Base-by-base conservation (phyloP, 345 rosid species). In the Gossypioides kirkii region DNA sequence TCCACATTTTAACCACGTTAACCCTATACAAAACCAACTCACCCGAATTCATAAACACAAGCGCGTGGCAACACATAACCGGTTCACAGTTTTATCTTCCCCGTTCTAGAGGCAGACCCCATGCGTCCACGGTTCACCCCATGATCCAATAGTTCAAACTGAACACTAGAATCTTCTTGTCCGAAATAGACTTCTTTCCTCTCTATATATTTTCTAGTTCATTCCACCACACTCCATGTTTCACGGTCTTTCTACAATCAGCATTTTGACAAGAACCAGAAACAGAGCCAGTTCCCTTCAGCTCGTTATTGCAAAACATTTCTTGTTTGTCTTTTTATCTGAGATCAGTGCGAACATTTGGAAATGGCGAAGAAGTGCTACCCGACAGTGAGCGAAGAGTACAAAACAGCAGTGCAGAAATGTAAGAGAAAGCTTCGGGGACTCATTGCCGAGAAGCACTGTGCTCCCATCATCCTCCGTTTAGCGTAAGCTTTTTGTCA, bases 391-490 rank as follows among this genome's bases (percentile, higher is more conserved):
- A 85, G 89, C 50, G 91, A 89, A 68, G 97, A 90, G 70, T 94
- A 94, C 80, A 70, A 45, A 82, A 86, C 84, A 75, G 92, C 90
- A 14, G 83, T 86, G 10, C 81, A 78, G 60, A 89, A 84, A 82
- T 89, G 93, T 56, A 91, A 80, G 88, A 86, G 78, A 78, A 91
- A 91, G 86, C 90, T 94, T 36, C 84, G 93, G 49, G 96, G 96
- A 22, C 87, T 84, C 9, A 90, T 94, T 49, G 88, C 93, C 8
- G 93, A 91, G 85, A 94, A 87, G 80, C 80, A 87, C 43, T 91
- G 98, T 70, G 97, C 98, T 77, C 97, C 98, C 12, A 79, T 94
- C 72, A 68, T 94, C 63, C 96, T 94, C 7, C 96, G 96, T 65
- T 80, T 94, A 63, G 98, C 94, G 90, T 94, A 77, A 36, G 91